Percentiles rank a stretch among this genome's conserved stretches.
Evolutionary conservation across 2,329 filamentous ascomycete species (phyloP).

Genomic region (Claviceps monticola): DNA sequence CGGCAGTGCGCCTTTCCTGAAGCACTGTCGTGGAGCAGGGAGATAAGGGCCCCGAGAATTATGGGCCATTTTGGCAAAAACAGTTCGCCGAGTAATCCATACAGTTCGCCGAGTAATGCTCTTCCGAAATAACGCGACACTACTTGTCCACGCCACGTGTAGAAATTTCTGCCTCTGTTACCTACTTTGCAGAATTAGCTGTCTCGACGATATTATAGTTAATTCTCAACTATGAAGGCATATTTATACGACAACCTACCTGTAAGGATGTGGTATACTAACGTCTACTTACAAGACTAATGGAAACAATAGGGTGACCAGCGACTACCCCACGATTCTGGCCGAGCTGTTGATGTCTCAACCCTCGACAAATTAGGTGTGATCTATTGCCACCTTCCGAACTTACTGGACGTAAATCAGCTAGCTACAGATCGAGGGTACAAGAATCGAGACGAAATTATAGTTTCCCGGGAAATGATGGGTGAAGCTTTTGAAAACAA

Average conservation of each 20-base stretch:
- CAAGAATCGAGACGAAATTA: slow-evolving; percentile 90
- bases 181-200: no score
- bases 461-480: slow-evolving; percentile 74
- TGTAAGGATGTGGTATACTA: slow-evolving; percentile 22
- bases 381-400: slow-evolving; percentile 55
- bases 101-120: no score
- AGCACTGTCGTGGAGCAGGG: no score
- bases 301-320: slow-evolving; percentile 62
- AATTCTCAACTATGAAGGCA: slow-evolving; percentile 34
- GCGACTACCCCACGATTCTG: slow-evolving; percentile 78
- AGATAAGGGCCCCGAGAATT: no score
- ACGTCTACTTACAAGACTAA: not conserved
- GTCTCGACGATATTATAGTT: not conserved
- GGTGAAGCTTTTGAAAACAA: slow-evolving; percentile 83
- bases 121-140: no score
- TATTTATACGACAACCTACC: slow-evolving; percentile 43
- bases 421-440: slow-evolving; percentile 68
- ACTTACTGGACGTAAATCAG: slow-evolving; percentile 52
- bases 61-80: no score
- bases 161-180: not conserved
- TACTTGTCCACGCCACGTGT: not conserved
- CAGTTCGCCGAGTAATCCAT: no score
- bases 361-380: slow-evolving; percentile 68
- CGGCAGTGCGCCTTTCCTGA: no score
- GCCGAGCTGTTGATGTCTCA: slow-evolving; percentile 47